phyloP scores from a whole-genome alignment of 73 alveolate species.

The Paramecium sonneborni region DNA sequence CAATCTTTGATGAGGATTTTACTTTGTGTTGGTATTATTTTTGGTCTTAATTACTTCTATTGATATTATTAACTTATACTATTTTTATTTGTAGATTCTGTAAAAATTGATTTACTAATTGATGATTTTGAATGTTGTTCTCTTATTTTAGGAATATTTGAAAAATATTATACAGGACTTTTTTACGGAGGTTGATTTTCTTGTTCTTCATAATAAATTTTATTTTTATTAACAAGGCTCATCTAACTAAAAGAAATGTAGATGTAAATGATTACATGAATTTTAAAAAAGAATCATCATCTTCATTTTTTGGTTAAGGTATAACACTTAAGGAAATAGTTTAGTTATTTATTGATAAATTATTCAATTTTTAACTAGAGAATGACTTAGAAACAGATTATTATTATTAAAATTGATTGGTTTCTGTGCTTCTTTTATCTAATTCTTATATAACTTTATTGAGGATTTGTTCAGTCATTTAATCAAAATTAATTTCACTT shows the following conservation, averaged over 20 bases:
- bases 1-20: not conserved
- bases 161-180: not conserved
- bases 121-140: not conserved
- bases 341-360: not conserved
- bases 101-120: not conserved
- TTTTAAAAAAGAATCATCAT: not conserved
- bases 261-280: not conserved
- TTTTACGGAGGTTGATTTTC: not conserved
- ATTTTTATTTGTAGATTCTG: not conserved
- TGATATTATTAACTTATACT: not conserved
- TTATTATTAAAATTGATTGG: not conserved
- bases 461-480: constrained; percentile 4
- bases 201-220: not conserved
- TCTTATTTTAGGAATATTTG: not conserved
- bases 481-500: not conserved
- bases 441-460: constrained; percentile 1
- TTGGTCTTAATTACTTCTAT: not conserved
- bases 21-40: not conserved
- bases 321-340: not conserved
- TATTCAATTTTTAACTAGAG: not conserved
- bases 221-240: not conserved
- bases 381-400: not conserved
- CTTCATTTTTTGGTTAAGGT: constrained; percentile 4
- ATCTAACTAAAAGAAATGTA: not conserved
- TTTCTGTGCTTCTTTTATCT: constrained; percentile 21